Percentiles rank a stretch among this genome's conserved stretches.
phyloP scores from a whole-genome alignment of 345 rosid species.

The Arabidopsis arenosa region DNA sequence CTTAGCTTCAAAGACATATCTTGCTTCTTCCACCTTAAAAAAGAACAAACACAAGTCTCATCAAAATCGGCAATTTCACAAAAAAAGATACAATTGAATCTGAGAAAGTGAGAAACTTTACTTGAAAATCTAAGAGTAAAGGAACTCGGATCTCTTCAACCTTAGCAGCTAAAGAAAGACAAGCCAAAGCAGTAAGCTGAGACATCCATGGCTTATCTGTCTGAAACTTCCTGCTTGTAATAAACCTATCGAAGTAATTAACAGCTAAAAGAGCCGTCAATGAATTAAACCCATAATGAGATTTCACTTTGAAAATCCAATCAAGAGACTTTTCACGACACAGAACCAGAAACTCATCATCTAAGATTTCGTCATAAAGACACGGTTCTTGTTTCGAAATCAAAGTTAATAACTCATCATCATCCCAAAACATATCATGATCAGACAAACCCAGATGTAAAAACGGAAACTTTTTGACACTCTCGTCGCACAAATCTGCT shows the following conservation, averaged over 20 bases:
- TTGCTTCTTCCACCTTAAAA: constrained; percentile 73
- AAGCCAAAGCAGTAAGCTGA: constrained; percentile 88
- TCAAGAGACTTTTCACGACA: constrained; percentile 70
- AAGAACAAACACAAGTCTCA: constrained; percentile 4
- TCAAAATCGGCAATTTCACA: constrained; percentile 36
- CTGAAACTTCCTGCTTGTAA: constrained; percentile 63
- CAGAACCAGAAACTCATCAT: constrained; percentile 41
- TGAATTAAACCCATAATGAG: constrained; percentile 70
- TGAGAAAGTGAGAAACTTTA: constrained; percentile 43
- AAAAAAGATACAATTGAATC: neutral
- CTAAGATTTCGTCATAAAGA: constrained; percentile 39
- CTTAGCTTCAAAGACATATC: constrained; percentile 78
- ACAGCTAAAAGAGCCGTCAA: constrained; percentile 81
- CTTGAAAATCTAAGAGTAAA: constrained; percentile 85
- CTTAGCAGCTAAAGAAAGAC: constrained; percentile 87
- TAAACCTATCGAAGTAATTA: constrained; percentile 87
- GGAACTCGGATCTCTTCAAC: constrained; percentile 95
- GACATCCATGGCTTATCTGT: constrained; percentile 94
- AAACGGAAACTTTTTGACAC: constrained; percentile 32
- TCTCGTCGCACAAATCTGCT: constrained; percentile 27
- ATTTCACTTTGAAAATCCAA: constrained; percentile 72
- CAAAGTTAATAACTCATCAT: constrained; percentile 59
- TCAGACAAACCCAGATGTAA: constrained; percentile 53
- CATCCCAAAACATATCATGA: constrained; percentile 66
- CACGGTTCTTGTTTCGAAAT: constrained; percentile 60